Evolutionary conservation across 2,329 filamentous ascomycete genomes (phyloP).

Genomic region (Ascochyta rabiei): DNA sequence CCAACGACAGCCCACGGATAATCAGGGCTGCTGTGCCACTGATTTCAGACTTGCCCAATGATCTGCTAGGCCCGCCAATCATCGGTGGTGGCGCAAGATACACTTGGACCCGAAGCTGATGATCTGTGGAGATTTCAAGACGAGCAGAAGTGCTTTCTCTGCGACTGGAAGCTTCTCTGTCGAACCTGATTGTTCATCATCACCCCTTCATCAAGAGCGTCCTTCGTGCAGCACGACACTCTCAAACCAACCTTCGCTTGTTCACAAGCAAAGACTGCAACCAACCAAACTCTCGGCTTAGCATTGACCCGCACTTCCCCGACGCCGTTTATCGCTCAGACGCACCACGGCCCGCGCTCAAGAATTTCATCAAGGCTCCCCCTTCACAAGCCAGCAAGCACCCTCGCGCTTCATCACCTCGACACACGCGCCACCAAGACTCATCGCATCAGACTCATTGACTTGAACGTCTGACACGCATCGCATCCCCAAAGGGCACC

Average conservation of each 20-base stretch:
- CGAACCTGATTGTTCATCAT: neutral
- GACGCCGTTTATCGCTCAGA: conserved; percentile 16
- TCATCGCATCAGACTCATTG: conserved; percentile 13
- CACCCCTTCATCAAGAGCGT: neutral
- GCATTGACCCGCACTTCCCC: conserved; percentile 16
- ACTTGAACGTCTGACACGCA: conserved; percentile 12
- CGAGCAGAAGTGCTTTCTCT: neutral
- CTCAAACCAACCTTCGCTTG: neutral
- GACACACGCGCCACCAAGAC: conserved; percentile 20
- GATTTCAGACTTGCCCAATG: neutral
- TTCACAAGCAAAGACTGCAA: conserved; percentile 3
- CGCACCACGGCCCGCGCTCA: conserved; percentile 17
- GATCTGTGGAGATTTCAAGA: conserved; percentile 12
- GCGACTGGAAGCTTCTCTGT: conserved; percentile 11
- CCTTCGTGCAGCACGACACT: neutral
- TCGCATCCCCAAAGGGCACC: neutral
- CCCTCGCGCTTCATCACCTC: conserved; percentile 3
- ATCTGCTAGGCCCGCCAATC: neutral
- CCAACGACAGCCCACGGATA: neutral
- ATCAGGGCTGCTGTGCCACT: neutral
- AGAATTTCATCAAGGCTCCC: conserved; percentile 21
- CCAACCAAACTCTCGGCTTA: conserved; percentile 11
- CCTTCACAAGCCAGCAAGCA: conserved; percentile 14
- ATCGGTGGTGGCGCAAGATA: conserved; percentile 4
- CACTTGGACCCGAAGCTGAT: conserved; percentile 7